Conservation (phyloP, 441 rosid genomes). For the Adansonia grandidieri region DNA sequence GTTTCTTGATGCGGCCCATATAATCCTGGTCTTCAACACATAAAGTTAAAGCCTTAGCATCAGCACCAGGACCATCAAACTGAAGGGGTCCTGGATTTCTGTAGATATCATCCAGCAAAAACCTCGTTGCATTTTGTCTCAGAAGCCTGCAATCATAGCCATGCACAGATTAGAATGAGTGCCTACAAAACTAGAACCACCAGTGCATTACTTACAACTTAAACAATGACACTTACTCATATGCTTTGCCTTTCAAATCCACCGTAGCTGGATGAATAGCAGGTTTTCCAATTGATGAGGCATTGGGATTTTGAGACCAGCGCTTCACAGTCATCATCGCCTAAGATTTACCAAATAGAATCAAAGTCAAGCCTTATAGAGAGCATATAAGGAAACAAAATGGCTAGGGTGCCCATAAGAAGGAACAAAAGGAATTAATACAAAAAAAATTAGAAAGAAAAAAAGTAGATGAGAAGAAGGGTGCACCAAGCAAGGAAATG, state of each 20-base stretch:
- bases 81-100: conserved; percentile 99
- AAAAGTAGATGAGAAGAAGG: neutral
- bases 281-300: conserved; percentile 82
- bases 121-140: conserved; percentile 69
- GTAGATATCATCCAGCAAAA: conserved; percentile 88
- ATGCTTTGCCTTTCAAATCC: conserved; percentile 95
- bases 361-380: neutral
- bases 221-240: conserved; percentile 61
- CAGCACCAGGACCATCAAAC: conserved; percentile 96
- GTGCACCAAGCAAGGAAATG: neutral
- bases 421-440: neutral
- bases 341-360: conserved; percentile 41
- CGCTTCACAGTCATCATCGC: conserved; percentile 97
- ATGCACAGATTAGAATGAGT: conserved; percentile 14
- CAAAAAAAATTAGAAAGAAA: no score
- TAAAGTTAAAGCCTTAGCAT: conserved; percentile 77
- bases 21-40: conserved; percentile 99
- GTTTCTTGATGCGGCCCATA: conserved; percentile 96
- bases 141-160: conserved; percentile 62
- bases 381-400: neutral
- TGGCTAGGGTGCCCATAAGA: neutral
- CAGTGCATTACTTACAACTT: neutral
- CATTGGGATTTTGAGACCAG: conserved; percentile 82
- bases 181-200: neutral
- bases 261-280: conserved; percentile 95